Conservation (phyloP, 139 green algal species). For the Spirogloea muscicola region DNA sequence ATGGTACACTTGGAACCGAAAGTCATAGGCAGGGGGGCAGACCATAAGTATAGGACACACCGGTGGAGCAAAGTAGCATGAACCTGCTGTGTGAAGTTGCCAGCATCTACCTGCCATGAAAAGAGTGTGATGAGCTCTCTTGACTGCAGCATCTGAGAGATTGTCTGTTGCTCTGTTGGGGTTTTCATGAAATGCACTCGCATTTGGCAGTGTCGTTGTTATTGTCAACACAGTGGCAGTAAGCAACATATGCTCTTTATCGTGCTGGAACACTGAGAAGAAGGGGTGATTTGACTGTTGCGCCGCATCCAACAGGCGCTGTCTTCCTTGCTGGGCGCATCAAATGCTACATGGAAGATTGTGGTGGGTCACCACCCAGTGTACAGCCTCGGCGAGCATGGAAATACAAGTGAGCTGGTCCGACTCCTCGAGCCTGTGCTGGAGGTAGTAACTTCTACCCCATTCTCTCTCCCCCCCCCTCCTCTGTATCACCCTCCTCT, state of each 20-base stretch:
- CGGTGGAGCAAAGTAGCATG: not conserved
- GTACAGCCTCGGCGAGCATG: conserved; percentile 38
- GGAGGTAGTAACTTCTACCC: conserved; percentile 1
- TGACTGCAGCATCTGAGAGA: not conserved
- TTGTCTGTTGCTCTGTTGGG: not conserved
- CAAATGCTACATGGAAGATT: conserved; percentile 49
- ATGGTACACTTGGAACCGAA: too few relatives aligned
- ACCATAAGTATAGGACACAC: too few relatives aligned
- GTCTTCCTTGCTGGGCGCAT: not conserved
- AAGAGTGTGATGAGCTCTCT: not conserved
- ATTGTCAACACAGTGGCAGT: not conserved
- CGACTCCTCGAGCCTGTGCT: conserved; percentile 27
- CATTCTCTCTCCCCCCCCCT: not conserved
- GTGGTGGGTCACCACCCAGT: conserved; percentile 51
- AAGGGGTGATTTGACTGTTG: too few relatives aligned
- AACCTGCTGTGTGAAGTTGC: not conserved
- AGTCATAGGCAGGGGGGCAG: too few relatives aligned
- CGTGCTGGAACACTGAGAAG: too few relatives aligned
- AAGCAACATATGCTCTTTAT: not conserved
- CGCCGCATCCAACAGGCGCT: conserved; percentile 4
- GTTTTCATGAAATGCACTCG: not conserved
- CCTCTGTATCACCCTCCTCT: not conserved
- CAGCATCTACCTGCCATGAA: not conserved
- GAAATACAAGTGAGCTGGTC: conserved; percentile 41
- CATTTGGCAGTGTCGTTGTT: not conserved